Percentiles rank a stretch among this genome's conserved stretches.
Conservation (phyloP, 2,329 filamentous ascomycete genomes). For the Trichophaea hybrida region DNA sequence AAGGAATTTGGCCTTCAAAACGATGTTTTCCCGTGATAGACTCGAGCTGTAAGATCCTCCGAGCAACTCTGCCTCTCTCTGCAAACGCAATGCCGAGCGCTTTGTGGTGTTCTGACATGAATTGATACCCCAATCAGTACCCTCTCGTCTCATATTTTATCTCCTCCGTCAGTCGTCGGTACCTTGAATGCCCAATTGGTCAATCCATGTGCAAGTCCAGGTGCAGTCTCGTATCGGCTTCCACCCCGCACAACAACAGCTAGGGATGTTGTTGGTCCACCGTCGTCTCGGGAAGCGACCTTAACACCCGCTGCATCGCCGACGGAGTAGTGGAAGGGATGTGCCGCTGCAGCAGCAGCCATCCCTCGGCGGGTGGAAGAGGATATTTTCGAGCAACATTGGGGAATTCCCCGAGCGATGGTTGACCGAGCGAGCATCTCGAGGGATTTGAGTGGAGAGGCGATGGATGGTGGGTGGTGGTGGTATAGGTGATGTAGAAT, state of each 20-base stretch:
- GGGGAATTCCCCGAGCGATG: constrained; percentile 26
- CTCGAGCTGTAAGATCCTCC: constrained; percentile 77
- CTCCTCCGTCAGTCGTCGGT: constrained; percentile 26
- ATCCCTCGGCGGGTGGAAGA: constrained; percentile 45
- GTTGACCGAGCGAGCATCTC: constrained; percentile 41
- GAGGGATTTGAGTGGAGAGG: constrained; percentile 35
- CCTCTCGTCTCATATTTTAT: constrained; percentile 23
- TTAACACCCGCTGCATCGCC: constrained; percentile 79
- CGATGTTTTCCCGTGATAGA: constrained; percentile 84
- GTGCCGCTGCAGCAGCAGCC: constrained; percentile 51
- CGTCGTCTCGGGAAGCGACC: constrained; percentile 77
- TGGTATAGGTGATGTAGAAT: constrained; percentile 28
- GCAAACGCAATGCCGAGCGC: constrained; percentile 82
- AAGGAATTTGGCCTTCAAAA: constrained; percentile 89
- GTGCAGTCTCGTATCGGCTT: constrained; percentile 78
- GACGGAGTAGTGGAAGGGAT: constrained; percentile 74
- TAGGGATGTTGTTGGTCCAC: constrained; percentile 77
- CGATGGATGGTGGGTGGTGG: constrained; percentile 42
- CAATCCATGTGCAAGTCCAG: constrained; percentile 77
- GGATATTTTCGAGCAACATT: constrained; percentile 19
- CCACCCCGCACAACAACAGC: constrained; percentile 88
- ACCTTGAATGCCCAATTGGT: constrained; percentile 98
- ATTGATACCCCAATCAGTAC: constrained; percentile 11
- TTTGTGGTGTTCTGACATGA: constrained; percentile 59
- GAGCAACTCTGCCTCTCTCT: constrained; percentile 86